Base-by-base conservation (phyloP, 2,329 filamentous ascomycete genomes). In the Scopulariopsis brevicaulis region DNA sequence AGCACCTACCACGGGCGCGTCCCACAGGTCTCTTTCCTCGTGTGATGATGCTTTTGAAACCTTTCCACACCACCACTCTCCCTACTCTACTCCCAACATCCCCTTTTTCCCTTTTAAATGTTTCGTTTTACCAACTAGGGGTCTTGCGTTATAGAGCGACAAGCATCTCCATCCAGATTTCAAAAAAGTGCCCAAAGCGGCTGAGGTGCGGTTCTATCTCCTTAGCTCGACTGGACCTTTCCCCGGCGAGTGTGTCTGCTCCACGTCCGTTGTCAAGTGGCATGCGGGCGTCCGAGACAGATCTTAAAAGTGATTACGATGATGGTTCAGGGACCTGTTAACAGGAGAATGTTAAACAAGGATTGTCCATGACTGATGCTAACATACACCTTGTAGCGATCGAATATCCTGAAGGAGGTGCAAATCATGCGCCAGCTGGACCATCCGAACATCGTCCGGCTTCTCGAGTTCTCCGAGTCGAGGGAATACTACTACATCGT, bases 341-440 rank as follows among this genome's bases (percentile, higher is more conserved):
- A 8, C 2, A 48, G 25, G 25, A 48, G 18, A 14, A 28, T 2
- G 12, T 11, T 18, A n/a, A 28, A 55, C 22, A 15, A 22, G n/a
- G 24, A 24, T n/a, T 24, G 24, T 12, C 15, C 14, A 54, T 37
- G 34, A 18, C 55, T 32, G 32, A 51, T 14, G 22, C n/a, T 25
- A 20, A 34, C 43, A 18, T 52, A 8, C 52, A 20, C 7, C 24
- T 20, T 40, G n/a, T 71, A 99, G 94, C 83, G 94, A 74, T 90
- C 93, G 62, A 99, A 97, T 68, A 97, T 99, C 63, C 77, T 99
- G 61, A 99, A 99, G 74, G 94, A 99, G 73, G 94, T 99, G 15
- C 90, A 96, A 67, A 99, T 99, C 65, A 99, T 99, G 93, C 90
- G 92, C 62, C 89, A 95, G 67, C 80, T 99, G 54, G 91, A 97